phyloP scores from a whole-genome alignment of 768 basidiomycete species.

The Fomitopsis pulvina region DNA sequence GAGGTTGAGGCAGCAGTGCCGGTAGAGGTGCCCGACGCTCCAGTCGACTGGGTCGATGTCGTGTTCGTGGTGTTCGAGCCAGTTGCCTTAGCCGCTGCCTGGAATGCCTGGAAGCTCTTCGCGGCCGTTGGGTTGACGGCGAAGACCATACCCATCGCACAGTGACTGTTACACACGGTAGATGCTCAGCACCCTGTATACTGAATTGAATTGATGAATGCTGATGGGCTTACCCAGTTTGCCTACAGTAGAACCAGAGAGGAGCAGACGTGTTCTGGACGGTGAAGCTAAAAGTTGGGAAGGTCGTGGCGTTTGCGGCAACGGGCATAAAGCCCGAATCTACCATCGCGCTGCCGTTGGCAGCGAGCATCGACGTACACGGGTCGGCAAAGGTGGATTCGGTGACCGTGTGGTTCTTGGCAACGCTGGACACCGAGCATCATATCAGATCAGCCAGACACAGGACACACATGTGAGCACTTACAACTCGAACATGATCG shows the following conservation, averaged over 20 bases:
- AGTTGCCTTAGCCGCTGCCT: conserved; percentile 12
- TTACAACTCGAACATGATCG: conserved; percentile 47
- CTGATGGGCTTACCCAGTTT: conserved; percentile 29
- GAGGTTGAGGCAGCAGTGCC: conserved; percentile 13
- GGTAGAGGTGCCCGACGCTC: conserved; percentile 4
- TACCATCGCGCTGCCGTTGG: conserved; percentile 28
- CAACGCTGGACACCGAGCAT: conserved; percentile 5
- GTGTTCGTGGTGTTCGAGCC: background rate
- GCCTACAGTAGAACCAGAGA: conserved; percentile 59
- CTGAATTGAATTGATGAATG: conserved; percentile 12
- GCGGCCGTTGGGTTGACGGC: conserved; percentile 44
- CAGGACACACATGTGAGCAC: conserved; percentile 13
- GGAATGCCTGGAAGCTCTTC: conserved; percentile 44
- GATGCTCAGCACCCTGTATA: conserved; percentile 3
- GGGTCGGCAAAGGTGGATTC: conserved; percentile 54
- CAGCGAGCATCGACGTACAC: conserved; percentile 33
- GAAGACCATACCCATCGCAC: conserved; percentile 54
- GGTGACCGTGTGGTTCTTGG: conserved; percentile 44
- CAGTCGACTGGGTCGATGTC: background rate
- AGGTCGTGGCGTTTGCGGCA: conserved; percentile 25
- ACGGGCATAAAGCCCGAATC: conserved; percentile 46
- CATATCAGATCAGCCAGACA: background rate
- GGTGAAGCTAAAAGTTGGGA: conserved; percentile 42
- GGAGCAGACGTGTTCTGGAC: conserved; percentile 39
- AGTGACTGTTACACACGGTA: conserved; percentile 34